A percentile compares a stretch with the other conserved stretches of the same genome.
These are phyloP conservation scores for Cyberlindnera petersonii DNA, from an alignment of 805 yeast genomes.

Conservation along the genomic window DNA sequence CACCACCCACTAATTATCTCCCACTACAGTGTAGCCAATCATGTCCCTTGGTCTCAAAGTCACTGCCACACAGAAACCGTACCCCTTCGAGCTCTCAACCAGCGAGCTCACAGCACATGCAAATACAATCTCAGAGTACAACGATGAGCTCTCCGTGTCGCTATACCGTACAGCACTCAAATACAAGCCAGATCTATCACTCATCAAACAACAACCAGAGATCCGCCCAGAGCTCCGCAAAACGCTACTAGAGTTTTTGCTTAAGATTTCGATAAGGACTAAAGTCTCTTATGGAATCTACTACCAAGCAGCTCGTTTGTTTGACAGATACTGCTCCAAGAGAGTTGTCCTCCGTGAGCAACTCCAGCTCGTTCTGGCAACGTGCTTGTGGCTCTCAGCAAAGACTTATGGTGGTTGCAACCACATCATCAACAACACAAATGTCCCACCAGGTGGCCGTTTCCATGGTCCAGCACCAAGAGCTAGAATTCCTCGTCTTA, in stretches of 20 bases:
- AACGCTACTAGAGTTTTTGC: constrained; percentile 71
- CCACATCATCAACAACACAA: constrained; percentile 52
- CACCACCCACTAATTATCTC: neutral
- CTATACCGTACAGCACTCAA: constrained; percentile 34
- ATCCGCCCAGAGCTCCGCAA: constrained; percentile 69
- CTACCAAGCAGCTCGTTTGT: constrained; percentile 65
- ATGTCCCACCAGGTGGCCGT: constrained; percentile 54
- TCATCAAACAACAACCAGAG: constrained; percentile 87
- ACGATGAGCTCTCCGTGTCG: constrained; percentile 43
- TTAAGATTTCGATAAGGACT: constrained; percentile 64
- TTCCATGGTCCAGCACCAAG: constrained; percentile 69
- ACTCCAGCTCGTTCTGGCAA: constrained; percentile 84
- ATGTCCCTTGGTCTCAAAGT: constrained; percentile 33
- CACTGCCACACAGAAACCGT: constrained; percentile 44
- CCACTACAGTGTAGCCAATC: neutral
- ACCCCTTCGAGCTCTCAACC: constrained; percentile 47
- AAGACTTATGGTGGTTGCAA: constrained; percentile 76
- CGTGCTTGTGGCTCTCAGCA: constrained; percentile 90
- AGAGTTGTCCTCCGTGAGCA: constrained; percentile 82
- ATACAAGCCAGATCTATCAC: constrained; percentile 50
- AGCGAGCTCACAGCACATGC: constrained; percentile 48
- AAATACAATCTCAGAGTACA: constrained; percentile 45
- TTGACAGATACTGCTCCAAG: constrained; percentile 88
- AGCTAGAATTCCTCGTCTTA: constrained; percentile 67
- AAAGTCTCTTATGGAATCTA: constrained; percentile 64